phyloP scores from a whole-genome alignment of 75 land plant genomes.

The Pinus tabuliformis region DNA sequence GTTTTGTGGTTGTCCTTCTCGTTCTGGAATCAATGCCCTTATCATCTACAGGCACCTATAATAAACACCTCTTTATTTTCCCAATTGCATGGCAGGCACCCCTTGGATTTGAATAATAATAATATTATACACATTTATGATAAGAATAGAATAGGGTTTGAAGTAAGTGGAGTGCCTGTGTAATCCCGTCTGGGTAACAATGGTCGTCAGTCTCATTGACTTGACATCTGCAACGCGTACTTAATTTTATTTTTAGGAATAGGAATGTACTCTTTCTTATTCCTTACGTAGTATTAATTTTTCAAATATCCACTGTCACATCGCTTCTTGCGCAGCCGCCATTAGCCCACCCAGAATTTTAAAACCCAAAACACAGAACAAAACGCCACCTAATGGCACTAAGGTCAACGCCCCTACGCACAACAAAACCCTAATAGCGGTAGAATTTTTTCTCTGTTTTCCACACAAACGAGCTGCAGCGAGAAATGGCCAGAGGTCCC shows the following conservation, averaged over 20 bases:
- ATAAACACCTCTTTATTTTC: too few species aligned
- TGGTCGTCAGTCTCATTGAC: constrained; percentile 7
- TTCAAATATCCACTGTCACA: constrained; percentile 2
- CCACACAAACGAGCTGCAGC: too few species aligned
- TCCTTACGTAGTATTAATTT: constrained; percentile 2
- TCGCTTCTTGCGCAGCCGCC: constrained; percentile 2
- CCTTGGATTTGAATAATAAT: too few species aligned
- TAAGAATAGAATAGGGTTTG: not conserved
- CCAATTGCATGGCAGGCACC: too few species aligned
- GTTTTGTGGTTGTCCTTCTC: constrained; percentile 1
- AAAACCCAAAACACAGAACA: not conserved
- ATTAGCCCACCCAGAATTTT: not conserved
- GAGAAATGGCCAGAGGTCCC: not conserved
- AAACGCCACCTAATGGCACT: not conserved
- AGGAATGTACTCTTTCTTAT: constrained; percentile 4
- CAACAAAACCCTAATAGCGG: not conserved
- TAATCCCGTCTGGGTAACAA: not conserved
- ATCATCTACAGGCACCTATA: not conserved
- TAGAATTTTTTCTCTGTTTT: not conserved
- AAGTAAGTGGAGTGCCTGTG: not conserved
- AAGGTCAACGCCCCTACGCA: constrained; percentile 9
- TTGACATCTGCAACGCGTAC: not conserved
- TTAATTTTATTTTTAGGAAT: not conserved
- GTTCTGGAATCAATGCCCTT: constrained; percentile 6
- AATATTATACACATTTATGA: too few species aligned